Base-by-base conservation (phyloP, 129 eudicot genomes). In the Escallonia rubra region DNA sequence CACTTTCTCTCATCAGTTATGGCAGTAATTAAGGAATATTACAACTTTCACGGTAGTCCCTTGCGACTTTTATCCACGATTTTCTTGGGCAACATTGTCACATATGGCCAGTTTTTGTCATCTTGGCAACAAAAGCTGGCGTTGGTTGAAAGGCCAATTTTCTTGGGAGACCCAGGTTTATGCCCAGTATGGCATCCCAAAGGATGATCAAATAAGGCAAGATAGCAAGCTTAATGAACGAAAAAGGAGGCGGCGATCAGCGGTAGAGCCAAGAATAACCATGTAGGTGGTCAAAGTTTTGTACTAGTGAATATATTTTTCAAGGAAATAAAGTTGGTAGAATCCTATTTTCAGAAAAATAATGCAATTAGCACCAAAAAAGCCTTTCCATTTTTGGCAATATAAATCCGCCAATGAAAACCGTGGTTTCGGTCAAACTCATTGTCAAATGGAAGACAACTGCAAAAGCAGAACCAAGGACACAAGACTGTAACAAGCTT, bases 111-210 rank as follows among this genome's bases (percentile, higher is more conserved):
- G 85, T 70, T 85, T 81, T 64, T 85, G 76, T 49, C 82, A 85
- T 63, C 72, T 85, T 40, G 66, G 91, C 70, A 85, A 82, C 64
- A 85, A 79, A 61, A 67, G 83, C 60, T 82, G 91, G 87, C 88
- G 91, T 4, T 86, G 91, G 91, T 82, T 88, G 88, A 81, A 82
- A 3, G 88, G 88, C 2, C 79, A 76, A 59, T 78, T 88, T 72
- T 88, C 88, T 44, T 82, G 87, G 87, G 91, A 82, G 76, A 79
- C 81, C 52, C 80, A 82, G 76, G 85, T 73, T 61, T 70, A 76
- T 49, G 53, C 79, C 8, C 64, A 63, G 59, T 62, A 79, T 44
- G 42, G 72, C 10, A 43, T 71, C 40, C 41, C 52, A 39, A 71
- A 77, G 52, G 71, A 77, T 59, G 64, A 58, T 54, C 64, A 52